phyloP scores from a whole-genome alignment of 23 red algal genomes.

The Chondrus crispus region DNA sequence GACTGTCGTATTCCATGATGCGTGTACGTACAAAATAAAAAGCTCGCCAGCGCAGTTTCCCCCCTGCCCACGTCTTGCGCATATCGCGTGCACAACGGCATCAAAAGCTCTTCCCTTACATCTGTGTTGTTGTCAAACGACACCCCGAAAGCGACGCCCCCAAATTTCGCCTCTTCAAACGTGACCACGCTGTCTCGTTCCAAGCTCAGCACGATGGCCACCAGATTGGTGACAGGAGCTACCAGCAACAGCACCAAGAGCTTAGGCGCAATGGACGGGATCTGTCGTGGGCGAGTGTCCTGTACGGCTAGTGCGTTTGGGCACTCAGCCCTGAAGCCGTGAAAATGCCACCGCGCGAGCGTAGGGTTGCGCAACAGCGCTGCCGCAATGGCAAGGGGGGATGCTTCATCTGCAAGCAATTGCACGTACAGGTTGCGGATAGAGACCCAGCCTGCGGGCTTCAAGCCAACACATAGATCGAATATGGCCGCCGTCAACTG shows the following conservation, averaged over 20 bases:
- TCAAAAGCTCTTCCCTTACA: neutral
- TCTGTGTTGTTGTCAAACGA: neutral
- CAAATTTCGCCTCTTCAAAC: neutral
- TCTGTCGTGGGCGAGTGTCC: too few species aligned
- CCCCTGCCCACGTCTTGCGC: neutral
- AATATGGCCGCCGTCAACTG: neutral
- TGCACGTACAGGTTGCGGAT: neutral
- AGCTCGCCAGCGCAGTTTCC: too few species aligned
- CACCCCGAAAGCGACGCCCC: neutral
- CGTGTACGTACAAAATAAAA: neutral
- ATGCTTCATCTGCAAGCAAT: neutral
- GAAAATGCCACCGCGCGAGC: too few species aligned
- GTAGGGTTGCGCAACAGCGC: neutral
- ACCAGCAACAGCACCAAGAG: neutral
- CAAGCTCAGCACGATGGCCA: neutral
- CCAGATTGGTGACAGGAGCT: neutral
- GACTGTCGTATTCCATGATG: too few species aligned
- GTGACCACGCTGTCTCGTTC: neutral
- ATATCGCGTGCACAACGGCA: neutral
- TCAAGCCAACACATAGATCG: neutral
- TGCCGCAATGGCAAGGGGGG: neutral
- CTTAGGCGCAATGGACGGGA: neutral
- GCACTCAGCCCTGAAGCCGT: neutral
- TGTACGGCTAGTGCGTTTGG: neutral
- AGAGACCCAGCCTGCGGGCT: neutral